A percentile compares a stretch with the other conserved stretches of the same genome.
phyloP scores from a whole-genome alignment of 768 basidiomycete genomes.

The Coprinellus micaceus region DNA sequence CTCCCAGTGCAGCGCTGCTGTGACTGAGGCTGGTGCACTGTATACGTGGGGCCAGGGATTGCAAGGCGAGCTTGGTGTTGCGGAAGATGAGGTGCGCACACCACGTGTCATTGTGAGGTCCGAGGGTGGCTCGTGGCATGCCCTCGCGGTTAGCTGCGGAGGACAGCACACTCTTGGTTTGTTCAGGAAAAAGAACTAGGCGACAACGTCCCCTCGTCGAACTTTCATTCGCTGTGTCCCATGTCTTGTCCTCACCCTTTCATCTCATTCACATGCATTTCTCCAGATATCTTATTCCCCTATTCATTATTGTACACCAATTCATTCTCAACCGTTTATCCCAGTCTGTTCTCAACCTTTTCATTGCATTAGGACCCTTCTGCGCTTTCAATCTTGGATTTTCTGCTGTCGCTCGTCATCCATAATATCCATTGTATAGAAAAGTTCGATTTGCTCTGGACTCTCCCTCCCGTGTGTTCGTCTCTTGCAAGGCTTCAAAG shows the following conservation, averaged over 20 bases:
- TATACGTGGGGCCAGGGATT: slow-evolving; percentile 79
- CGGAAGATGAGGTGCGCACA: slow-evolving; percentile 56
- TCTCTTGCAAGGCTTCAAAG: no score
- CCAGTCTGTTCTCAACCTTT: neutral
- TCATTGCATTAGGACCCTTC: neutral
- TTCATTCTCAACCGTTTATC: neutral
- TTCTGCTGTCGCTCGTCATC: neutral
- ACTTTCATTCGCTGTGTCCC: neutral
- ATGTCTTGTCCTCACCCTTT: neutral
- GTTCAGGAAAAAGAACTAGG: slow-evolving; percentile 56
- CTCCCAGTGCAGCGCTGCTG: slow-evolving; percentile 67
- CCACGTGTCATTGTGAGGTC: slow-evolving; percentile 67
- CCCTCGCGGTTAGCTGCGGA: slow-evolving; percentile 64
- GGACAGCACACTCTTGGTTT: slow-evolving; percentile 77
- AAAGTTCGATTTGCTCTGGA: no score
- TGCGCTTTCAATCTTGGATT: neutral
- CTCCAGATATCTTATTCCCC: neutral
- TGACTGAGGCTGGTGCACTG: slow-evolving; percentile 63
- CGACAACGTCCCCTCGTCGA: slow-evolving; percentile 10
- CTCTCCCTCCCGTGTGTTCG: neutral
- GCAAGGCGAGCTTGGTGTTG: slow-evolving; percentile 70
- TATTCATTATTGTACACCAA: neutral
- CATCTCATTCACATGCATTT: slow-evolving; percentile 3
- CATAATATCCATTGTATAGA: neutral
- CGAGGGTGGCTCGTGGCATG: slow-evolving; percentile 69